Evolutionary conservation across 495 filamentous ascomycete genomes (phyloP).

Genomic region (Trichoderma gamsii): DNA sequence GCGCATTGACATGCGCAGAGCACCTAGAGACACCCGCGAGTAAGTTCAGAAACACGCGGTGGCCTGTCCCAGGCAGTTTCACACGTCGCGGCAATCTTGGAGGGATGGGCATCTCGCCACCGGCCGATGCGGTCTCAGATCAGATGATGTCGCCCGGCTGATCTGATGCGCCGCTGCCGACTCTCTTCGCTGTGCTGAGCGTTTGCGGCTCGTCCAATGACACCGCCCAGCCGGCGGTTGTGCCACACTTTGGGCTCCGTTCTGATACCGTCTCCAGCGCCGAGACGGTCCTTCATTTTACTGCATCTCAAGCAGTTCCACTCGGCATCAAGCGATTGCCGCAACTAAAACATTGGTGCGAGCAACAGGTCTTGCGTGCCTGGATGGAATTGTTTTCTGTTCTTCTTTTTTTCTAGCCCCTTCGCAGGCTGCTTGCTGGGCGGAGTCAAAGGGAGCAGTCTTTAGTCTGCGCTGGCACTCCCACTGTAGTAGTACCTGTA

Average conservation of each 20-base stretch:
- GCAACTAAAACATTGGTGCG: neutral
- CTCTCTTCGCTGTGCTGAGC: neutral
- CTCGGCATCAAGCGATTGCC: neutral
- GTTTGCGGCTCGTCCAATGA: constrained; percentile 4
- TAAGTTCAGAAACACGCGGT: too few relatives aligned
- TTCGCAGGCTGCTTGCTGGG: too few relatives aligned
- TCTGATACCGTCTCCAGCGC: constrained; percentile 7
- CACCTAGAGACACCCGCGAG: too few relatives aligned
- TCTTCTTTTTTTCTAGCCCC: neutral
- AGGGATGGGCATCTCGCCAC: neutral
- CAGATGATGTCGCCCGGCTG: neutral
- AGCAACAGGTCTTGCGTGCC: neutral
- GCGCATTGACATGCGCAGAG: neutral
- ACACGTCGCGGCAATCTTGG: neutral
- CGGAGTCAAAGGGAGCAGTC: too few relatives aligned
- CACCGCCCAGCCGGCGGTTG: neutral
- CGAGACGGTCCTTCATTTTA: constrained; percentile 10
- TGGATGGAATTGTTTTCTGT: neutral
- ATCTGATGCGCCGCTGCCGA: neutral
- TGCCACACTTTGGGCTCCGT: neutral
- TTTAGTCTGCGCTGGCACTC: neutral
- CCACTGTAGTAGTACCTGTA: too few relatives aligned
- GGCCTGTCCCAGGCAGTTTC: too few relatives aligned
- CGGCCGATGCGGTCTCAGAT: neutral
- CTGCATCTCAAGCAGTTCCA: neutral